Evolutionary conservation across 2,329 filamentous ascomycete species (phyloP).

Genomic region (Paecilomyces dactylethromorphus): DNA sequence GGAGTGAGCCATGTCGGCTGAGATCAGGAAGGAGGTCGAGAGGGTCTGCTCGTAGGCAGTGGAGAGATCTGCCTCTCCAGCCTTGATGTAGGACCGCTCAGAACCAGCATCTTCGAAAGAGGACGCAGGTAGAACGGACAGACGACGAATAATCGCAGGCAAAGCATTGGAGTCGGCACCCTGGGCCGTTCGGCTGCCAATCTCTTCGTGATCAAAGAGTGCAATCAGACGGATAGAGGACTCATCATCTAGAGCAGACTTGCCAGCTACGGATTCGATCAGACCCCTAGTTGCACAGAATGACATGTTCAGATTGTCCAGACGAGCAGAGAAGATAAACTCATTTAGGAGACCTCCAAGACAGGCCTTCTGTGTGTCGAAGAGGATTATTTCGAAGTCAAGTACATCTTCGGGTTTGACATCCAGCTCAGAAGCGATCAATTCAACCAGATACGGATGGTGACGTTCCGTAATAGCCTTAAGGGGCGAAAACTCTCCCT

Average conservation of each 20-base stretch:
- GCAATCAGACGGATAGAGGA: constrained; percentile 81
- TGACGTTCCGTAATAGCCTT: constrained; percentile 74
- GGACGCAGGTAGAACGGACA: constrained; percentile 68
- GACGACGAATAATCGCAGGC: constrained; percentile 75
- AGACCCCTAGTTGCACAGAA: constrained; percentile 85
- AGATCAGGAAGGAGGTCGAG: constrained; percentile 84
- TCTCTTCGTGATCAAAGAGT: constrained; percentile 97
- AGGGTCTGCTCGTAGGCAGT: constrained; percentile 93
- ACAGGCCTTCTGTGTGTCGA: constrained; percentile 86
- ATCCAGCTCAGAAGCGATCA: constrained; percentile 74
- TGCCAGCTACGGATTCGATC: constrained; percentile 65
- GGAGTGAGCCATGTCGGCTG: constrained; percentile 95
- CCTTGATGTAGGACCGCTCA: constrained; percentile 59
- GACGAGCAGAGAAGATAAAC: constrained; percentile 88
- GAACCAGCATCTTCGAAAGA: constrained; percentile 45
- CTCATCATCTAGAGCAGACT: constrained; percentile 65
- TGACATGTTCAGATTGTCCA: constrained; percentile 95
- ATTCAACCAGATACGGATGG: constrained; percentile 77
- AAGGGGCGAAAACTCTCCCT: constrained; percentile 64
- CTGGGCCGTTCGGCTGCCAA: constrained; percentile 86
- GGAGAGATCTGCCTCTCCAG: constrained; percentile 54
- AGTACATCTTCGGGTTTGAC: constrained; percentile 65
- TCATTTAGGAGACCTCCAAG: constrained; percentile 88
- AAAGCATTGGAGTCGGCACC: constrained; percentile 90
- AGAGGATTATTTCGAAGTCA: constrained; percentile 95